phyloP scores from a whole-genome alignment of 306 rosid genomes.

The Castanospermum australe region DNA sequence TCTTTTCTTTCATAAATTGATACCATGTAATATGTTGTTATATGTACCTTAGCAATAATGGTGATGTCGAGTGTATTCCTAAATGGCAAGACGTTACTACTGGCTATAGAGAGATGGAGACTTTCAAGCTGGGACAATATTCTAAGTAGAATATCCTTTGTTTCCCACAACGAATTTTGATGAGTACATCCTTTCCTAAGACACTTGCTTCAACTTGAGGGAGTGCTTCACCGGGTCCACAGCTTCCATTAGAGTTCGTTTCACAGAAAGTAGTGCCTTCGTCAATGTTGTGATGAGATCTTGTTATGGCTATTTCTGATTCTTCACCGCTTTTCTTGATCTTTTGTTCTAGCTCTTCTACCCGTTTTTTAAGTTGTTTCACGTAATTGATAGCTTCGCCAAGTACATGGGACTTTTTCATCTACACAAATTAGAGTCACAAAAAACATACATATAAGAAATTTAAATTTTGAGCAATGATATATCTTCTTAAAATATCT shows the following conservation, averaged over 20 bases:
- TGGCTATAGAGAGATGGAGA: neutral
- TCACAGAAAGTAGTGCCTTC: neutral
- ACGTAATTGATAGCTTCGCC: neutral
- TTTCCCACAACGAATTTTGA: neutral
- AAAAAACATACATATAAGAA: neutral
- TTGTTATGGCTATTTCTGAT: neutral
- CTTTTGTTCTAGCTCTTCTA: neutral
- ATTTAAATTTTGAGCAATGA: too few species aligned
- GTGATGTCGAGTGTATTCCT: neutral
- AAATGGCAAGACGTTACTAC: neutral
- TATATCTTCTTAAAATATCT: too few species aligned
- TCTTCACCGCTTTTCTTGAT: neutral
- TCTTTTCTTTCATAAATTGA: too few species aligned
- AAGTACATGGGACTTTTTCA: neutral
- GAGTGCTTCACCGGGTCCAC: neutral
- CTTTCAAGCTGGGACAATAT: neutral
- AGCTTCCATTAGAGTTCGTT: neutral
- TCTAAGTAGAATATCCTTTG: neutral
- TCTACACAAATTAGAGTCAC: neutral
- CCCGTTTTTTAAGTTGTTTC: neutral
- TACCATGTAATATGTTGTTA: too few species aligned
- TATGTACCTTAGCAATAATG: neutral
- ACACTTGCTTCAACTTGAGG: neutral
- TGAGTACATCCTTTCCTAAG: neutral
- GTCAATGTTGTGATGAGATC: neutral